Conservation (phyloP, 1,284 basidiomycete species). For the Ustilago esculenta region DNA sequence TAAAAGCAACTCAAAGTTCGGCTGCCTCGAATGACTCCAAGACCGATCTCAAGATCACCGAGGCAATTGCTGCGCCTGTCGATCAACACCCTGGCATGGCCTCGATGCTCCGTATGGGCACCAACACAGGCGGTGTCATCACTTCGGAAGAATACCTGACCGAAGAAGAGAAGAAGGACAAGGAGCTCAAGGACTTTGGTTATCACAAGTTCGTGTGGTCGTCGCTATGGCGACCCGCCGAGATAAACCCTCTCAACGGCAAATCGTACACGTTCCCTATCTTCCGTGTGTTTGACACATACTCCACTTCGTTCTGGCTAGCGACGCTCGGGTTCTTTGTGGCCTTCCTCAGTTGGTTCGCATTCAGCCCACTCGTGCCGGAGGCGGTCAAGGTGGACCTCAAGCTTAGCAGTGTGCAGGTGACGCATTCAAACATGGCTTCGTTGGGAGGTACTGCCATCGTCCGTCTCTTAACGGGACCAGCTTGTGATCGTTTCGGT, state of each 20-base stretch:
- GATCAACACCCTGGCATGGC: constrained; percentile 38
- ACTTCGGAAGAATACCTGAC: constrained; percentile 55
- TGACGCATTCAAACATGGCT: constrained; percentile 74
- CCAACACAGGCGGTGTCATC: constrained; percentile 45
- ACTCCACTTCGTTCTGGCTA: constrained; percentile 70
- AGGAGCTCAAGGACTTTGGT: constrained; percentile 35
- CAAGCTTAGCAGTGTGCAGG: constrained; percentile 70
- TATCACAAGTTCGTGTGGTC: constrained; percentile 58
- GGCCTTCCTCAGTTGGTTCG: constrained; percentile 74
- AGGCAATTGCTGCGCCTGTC: constrained; percentile 20
- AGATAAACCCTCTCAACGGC: constrained; percentile 72
- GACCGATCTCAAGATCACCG: constrained; percentile 35
- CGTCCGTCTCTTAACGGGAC: constrained; percentile 73
- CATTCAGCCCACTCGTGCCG: constrained; percentile 74
- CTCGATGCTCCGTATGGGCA: constrained; percentile 33
- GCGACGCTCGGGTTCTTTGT: constrained; percentile 71
- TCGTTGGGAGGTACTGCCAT: constrained; percentile 72
- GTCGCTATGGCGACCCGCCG: constrained; percentile 61
- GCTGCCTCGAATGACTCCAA: constrained; percentile 30
- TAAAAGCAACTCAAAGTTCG: constrained; percentile 5
- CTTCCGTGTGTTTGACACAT: constrained; percentile 72
- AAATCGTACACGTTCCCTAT: constrained; percentile 74
- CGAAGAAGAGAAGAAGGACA: constrained; percentile 42
- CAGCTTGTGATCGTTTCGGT: constrained; percentile 71
- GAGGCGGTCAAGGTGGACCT: constrained; percentile 74